Evolutionary conservation across 2,329 filamentous ascomycete species (phyloP).

Genomic region (Neonectria sp.): DNA sequence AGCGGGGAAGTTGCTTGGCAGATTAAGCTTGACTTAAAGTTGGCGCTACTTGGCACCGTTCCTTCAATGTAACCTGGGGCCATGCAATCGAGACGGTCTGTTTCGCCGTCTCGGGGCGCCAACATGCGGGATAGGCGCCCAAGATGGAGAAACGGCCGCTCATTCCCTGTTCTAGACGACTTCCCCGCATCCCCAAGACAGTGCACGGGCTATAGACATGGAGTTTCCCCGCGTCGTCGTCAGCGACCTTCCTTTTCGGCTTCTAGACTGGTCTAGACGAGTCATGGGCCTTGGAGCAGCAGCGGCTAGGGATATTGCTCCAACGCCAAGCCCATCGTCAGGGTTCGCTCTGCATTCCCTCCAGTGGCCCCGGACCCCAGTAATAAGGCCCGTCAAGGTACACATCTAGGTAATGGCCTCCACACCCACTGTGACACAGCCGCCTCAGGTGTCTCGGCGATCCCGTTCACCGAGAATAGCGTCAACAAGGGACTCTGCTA

Average conservation of each 20-base stretch:
- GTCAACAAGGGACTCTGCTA: too few species aligned
- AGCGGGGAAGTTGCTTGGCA: neutral
- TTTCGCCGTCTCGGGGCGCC: neutral
- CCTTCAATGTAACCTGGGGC: too few species aligned
- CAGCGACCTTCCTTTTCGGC: neutral
- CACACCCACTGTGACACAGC: neutral
- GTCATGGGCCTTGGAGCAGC: neutral
- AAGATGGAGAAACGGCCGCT: too few species aligned
- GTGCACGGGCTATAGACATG: too few species aligned
- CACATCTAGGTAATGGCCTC: too few species aligned
- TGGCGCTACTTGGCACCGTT: neutral
- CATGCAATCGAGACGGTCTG: too few species aligned
- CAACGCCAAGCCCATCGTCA: neutral
- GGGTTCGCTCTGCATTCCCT: neutral
- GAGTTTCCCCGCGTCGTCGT: too few species aligned
- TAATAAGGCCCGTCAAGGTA: neutral
- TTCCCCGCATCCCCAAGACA: too few species aligned
- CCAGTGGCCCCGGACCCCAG: neutral
- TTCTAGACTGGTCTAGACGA: neutral
- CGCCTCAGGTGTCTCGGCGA: too few species aligned
- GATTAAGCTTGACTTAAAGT: constrained; percentile 6
- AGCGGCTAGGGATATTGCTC: neutral
- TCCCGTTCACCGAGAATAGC: too few species aligned
- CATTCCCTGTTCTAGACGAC: too few species aligned
- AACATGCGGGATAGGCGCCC: too few species aligned